Evolutionary conservation across 768 basidiomycete genomes (phyloP).

Genomic region (Tubosaeta sp.): DNA sequence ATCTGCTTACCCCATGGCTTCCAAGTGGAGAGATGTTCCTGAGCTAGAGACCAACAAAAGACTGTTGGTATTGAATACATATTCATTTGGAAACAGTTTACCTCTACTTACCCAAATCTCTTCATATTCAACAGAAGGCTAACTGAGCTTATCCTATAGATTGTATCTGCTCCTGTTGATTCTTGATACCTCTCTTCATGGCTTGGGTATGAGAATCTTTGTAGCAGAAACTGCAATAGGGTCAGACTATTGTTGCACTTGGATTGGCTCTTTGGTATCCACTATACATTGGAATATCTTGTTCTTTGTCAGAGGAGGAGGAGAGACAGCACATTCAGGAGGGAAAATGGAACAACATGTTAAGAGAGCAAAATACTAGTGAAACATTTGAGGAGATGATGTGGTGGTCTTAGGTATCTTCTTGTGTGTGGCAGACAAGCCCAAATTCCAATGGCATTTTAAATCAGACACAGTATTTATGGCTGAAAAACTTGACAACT

Average conservation of each 20-base stretch:
- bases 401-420: no score
- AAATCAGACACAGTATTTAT: no score
- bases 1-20: neutral
- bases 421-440: no score
- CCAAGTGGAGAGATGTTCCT: neutral
- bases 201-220: neutral
- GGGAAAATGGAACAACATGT: conserved; percentile 2
- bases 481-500: no score
- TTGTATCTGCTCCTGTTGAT: neutral
- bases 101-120: no score
- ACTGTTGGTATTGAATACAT: neutral
- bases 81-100: no score
- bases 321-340: neutral
- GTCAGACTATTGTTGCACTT: neutral
- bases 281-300: neutral
- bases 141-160: neutral
- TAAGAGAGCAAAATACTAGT: conserved; percentile 1
- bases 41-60: neutral
- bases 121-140: neutral
- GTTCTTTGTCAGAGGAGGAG: conserved; percentile 1
- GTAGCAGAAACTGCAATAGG: neutral
- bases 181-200: neutral
- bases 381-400: no score
- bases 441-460: no score
- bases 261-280: neutral